These are phyloP conservation scores for Pulveroboletus sp. DNA, from an alignment of 1,284 basidiomycete species.

Conservation along the genomic window DNA sequence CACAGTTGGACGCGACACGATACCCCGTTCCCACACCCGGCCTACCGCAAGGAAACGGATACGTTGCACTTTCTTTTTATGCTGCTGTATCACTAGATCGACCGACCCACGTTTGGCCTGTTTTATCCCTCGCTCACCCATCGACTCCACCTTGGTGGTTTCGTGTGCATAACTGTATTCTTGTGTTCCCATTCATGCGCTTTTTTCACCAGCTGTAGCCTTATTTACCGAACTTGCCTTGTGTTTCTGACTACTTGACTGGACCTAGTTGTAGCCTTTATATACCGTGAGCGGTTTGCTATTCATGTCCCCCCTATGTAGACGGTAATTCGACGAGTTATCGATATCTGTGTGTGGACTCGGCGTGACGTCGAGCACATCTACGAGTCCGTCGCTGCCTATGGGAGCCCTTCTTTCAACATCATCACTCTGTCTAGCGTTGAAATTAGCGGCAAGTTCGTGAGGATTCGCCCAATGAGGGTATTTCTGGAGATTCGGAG, in stretches of 20 bases:
- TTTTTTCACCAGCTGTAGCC: constrained; percentile 12
- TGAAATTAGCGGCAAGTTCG: no score
- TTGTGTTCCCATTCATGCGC: background rate
- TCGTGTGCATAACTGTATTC: constrained; percentile 3
- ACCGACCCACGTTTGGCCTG: no score
- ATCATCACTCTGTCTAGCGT: no score
- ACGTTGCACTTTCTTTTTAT: background rate
- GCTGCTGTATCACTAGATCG: constrained; percentile 14
- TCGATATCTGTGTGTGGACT: no score
- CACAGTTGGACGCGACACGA: background rate
- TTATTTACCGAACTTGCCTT: background rate
- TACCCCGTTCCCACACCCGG: constrained; percentile 3
- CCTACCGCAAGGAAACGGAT: background rate
- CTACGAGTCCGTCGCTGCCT: no score
- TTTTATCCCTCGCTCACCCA: no score
- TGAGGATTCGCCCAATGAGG: no score
- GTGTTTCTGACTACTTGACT: background rate
- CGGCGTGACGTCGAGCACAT: no score
- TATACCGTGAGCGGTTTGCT: background rate
- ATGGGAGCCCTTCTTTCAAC: no score
- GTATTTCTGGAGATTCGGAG: no score
- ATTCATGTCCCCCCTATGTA: background rate
- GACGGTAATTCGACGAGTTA: background rate
- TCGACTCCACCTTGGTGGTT: background rate
- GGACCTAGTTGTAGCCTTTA: constrained; percentile 2